Base-by-base conservation (phyloP, 2,329 filamentous ascomycete species). In the Penicillium psychrosexuale region DNA sequence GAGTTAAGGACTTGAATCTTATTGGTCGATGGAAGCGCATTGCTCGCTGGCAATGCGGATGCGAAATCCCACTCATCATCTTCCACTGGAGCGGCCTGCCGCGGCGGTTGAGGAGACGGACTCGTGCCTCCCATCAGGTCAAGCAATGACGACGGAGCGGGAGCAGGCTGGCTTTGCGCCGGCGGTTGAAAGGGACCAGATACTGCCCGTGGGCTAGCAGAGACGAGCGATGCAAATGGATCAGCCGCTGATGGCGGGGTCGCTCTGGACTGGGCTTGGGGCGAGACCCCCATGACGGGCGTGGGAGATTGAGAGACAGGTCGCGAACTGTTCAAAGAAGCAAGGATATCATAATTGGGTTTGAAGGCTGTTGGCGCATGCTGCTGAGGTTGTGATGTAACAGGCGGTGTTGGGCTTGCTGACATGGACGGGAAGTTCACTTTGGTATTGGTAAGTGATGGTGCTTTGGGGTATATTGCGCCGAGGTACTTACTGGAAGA, bases 11-110 rank as follows among this genome's bases (percentile, higher is more conserved):
- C 84, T 3, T 80, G 81, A 19, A 88, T 77, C 45, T 84, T 83
- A 61, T 90, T 84, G 47, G 84, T 81, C 49, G 75, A 80, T 1
- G 86, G 84, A 33, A 84, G 80, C 57, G 74, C 66, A 53, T 58
- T 69, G 73, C 28, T 73, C 55, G 84, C 80, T 3, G 93, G 93
- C 13, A 97, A 80, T 0, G 93, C 87, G 0, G 93, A 97, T 3
- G 90, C 85, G 71, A 97, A 97, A 24, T 85, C 89, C 92, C 93
- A 97, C 68, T 97, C 93, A 61, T 97, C 93, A 47, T 97, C 93
- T 43, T 89, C 84, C 47, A 72, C 63, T 7, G 70, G 58, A 30
- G 77, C 78, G 43, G 66, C 61, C 53, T 60, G 66, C 60, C 55
- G 66, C 60, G 61, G 66, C 43, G 66, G 52, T 50, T 60, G 56